These are phyloP conservation scores for Triticum dicoccoides DNA, from an alignment of 176 grass and related monocot genomes.

Conservation along the genomic window DNA sequence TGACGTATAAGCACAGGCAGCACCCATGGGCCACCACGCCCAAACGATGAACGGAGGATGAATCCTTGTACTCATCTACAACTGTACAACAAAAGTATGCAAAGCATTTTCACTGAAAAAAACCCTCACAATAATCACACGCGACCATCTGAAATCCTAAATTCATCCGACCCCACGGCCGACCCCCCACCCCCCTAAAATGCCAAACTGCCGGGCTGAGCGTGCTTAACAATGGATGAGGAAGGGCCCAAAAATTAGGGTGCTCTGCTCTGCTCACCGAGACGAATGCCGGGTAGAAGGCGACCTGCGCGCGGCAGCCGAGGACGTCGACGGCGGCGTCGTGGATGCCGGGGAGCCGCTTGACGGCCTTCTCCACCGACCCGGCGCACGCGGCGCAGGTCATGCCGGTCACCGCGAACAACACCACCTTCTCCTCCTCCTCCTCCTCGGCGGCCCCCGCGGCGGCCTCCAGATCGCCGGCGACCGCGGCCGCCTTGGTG, in stretches of 20 bases:
- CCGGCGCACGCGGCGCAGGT: slow-evolving; percentile 84
- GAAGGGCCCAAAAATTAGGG: not conserved
- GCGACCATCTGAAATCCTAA: not conserved
- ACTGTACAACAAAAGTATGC: not conserved
- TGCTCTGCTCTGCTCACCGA: slow-evolving; percentile 42
- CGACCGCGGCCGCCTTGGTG: slow-evolving; percentile 21
- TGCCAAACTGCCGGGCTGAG: not conserved
- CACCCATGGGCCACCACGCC: not conserved
- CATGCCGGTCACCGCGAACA: slow-evolving; percentile 77
- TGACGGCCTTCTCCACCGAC: slow-evolving; percentile 93
- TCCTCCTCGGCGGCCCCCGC: slow-evolving; percentile 26
- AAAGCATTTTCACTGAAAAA: not conserved
- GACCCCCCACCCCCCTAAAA: too few relatives aligned
- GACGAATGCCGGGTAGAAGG: slow-evolving; percentile 81
- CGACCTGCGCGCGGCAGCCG: slow-evolving; percentile 69
- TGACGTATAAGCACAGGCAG: not conserved
- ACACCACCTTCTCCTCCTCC: slow-evolving; percentile 44
- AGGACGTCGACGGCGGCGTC: slow-evolving; percentile 90
- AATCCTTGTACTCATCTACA: not conserved
- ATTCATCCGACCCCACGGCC: not conserved
- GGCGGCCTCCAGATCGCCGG: slow-evolving; percentile 50
- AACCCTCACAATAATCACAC: too few relatives aligned
- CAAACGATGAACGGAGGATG: too few relatives aligned
- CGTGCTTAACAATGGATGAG: not conserved
- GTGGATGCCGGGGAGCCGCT: slow-evolving; percentile 82